Evolutionary conservation across 306 rosid genomes (phyloP).

Genomic region (Quillaja saponaria): DNA sequence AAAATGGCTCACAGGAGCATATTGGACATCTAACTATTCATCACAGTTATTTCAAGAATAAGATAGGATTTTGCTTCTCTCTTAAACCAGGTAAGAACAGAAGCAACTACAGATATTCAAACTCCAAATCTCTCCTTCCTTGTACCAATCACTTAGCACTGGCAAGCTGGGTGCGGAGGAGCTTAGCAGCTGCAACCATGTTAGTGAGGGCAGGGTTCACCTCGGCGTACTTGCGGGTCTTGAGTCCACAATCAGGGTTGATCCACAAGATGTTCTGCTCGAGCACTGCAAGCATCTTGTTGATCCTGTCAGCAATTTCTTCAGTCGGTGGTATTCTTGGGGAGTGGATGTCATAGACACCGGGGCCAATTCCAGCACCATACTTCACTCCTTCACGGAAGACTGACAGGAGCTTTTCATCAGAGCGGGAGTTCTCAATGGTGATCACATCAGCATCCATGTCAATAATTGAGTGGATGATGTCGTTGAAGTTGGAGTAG

Average conservation of each 20-base stretch:
- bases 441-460: constrained; percentile 95
- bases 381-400: constrained; percentile 85
- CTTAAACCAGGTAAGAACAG: too few species aligned
- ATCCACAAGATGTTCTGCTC: constrained; percentile 85
- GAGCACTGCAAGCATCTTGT: constrained; percentile 76
- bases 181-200: constrained; percentile 81
- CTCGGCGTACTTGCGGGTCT: constrained; percentile 75
- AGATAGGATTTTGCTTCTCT: too few species aligned
- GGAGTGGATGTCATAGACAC: constrained; percentile 85
- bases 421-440: constrained; percentile 85
- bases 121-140: too few species aligned
- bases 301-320: constrained; percentile 72
- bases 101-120: too few species aligned
- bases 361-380: constrained; percentile 87
- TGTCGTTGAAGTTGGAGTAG: constrained; percentile 83
- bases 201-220: constrained; percentile 74
- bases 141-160: constrained; percentile 63
- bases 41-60: too few species aligned
- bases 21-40: too few species aligned
- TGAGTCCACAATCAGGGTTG: constrained; percentile 89
- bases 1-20: too few species aligned
- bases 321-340: constrained; percentile 76
- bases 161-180: constrained; percentile 60
- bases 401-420: constrained; percentile 74
- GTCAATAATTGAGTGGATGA: constrained; percentile 79